Percentiles rank a stretch among this genome's conserved stretches.
Conservation (phyloP, 2,329 filamentous ascomycete genomes). For the Pseudogymnoascus sp. region DNA sequence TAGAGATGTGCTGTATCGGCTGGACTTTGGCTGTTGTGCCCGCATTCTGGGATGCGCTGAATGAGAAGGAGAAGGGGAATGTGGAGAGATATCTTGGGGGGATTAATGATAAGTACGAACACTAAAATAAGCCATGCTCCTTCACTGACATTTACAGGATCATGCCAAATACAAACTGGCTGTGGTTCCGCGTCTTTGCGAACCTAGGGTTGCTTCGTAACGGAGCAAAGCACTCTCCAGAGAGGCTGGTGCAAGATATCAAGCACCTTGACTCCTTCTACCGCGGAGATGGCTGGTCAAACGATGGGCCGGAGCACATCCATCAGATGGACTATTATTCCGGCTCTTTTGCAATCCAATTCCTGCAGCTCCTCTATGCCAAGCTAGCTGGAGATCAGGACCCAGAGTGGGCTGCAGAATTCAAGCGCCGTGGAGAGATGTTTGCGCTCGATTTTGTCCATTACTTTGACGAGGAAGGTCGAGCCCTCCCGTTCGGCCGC, state of each 20-base stretch:
- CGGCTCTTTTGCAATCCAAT: constrained; percentile 74
- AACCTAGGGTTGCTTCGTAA: constrained; percentile 72
- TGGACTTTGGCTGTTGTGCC: constrained; percentile 62
- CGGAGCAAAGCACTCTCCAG: constrained; percentile 60
- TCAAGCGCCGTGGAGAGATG: constrained; percentile 56
- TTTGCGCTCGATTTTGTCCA: constrained; percentile 65
- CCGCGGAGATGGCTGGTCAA: constrained; percentile 74
- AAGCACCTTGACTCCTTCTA: constrained; percentile 74
- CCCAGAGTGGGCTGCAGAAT: constrained; percentile 56
- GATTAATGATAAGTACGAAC: constrained; percentile 67
- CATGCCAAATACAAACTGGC: constrained; percentile 61
- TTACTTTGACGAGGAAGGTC: constrained; percentile 64
- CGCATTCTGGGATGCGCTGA: constrained; percentile 45
- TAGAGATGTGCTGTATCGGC: constrained; percentile 74
- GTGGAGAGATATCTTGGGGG: constrained; percentile 63
- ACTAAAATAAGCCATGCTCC: not conserved
- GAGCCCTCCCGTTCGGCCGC: constrained; percentile 68
- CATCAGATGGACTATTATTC: constrained; percentile 85
- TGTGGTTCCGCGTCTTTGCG: constrained; percentile 80
- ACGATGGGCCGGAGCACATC: constrained; percentile 70
- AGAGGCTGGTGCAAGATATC: constrained; percentile 65
- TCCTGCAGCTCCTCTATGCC: constrained; percentile 67
- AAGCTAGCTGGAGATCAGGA: constrained; percentile 60
- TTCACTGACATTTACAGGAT: constrained; percentile 43
- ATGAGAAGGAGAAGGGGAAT: constrained; percentile 53